Evolutionary conservation across 2,329 filamentous ascomycete species (phyloP).

Genomic region (Lanzia echinophila): DNA sequence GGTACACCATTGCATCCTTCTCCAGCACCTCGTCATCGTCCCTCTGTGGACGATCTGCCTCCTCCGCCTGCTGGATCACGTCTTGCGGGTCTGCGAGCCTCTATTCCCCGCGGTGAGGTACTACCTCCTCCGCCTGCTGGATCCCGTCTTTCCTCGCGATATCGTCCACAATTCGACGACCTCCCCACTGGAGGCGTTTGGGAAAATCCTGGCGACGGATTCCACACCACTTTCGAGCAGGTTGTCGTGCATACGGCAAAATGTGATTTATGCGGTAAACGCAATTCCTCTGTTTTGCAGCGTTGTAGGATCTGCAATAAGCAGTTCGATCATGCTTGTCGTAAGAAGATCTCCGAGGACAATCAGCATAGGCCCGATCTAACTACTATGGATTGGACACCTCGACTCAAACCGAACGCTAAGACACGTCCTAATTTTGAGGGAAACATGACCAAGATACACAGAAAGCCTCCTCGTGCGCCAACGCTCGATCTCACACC

Average conservation of each 20-base stretch:
- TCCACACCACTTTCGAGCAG: background rate
- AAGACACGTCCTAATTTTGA: background rate
- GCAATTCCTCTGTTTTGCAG: background rate
- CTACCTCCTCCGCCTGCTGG: too few relatives aligned
- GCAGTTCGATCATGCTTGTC: background rate
- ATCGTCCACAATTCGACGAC: too few relatives aligned
- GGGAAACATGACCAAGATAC: background rate
- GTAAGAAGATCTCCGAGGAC: background rate
- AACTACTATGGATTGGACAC: background rate
- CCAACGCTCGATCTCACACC: too few relatives aligned
- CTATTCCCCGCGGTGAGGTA: too few relatives aligned
- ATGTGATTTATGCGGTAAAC: background rate
- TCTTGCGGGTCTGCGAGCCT: too few relatives aligned
- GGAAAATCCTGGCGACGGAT: background rate
- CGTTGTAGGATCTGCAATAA: background rate
- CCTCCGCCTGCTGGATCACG: too few relatives aligned
- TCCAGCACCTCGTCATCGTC: too few relatives aligned
- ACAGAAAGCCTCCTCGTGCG: too few relatives aligned
- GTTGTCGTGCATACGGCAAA: slow-evolving; percentile 2
- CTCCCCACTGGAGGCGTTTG: too few relatives aligned
- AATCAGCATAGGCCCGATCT: background rate
- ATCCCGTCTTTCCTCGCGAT: too few relatives aligned
- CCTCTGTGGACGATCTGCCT: too few relatives aligned
- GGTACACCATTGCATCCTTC: too few relatives aligned
- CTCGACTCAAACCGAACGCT: background rate